Conservation (phyloP, 805 yeast species). For the Starmerella sp. region DNA sequence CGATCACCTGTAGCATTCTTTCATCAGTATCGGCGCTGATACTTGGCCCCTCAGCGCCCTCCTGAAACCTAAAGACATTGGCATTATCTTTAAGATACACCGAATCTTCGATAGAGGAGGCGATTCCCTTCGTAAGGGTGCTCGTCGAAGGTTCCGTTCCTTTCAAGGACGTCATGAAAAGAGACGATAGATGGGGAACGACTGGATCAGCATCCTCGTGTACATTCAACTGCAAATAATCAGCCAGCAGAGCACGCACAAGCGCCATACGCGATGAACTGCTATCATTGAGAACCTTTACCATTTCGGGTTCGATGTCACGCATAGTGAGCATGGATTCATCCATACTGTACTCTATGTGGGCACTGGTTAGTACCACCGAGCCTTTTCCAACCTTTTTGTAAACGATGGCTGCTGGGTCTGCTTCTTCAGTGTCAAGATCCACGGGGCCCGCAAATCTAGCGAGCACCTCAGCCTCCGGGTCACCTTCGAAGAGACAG, state of each 20-base stretch:
- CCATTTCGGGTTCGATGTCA: conserved; percentile 30
- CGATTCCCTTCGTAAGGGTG: conserved; percentile 23
- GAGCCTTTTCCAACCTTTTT: conserved; percentile 62
- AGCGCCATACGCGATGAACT: conserved; percentile 46
- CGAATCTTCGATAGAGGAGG: conserved; percentile 37
- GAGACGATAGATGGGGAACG: conserved; percentile 60
- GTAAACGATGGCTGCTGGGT: conserved; percentile 59
- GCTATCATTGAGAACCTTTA: conserved; percentile 33
- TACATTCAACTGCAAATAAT: conserved; percentile 54
- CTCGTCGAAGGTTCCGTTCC: not conserved
- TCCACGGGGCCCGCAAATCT: conserved; percentile 47
- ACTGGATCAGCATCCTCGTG: conserved; percentile 38
- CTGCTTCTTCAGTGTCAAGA: conserved; percentile 33
- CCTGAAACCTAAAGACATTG: conserved; percentile 25
- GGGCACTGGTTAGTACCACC: conserved; percentile 72
- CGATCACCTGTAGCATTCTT: conserved; percentile 16
- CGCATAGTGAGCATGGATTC: conserved; percentile 33
- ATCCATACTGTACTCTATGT: conserved; percentile 65
- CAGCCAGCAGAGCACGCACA: conserved; percentile 43
- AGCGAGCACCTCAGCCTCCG: conserved; percentile 63
- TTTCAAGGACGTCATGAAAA: conserved; percentile 23
- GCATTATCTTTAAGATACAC: conserved; percentile 40
- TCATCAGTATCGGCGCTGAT: not conserved
- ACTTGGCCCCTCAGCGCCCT: not conserved
- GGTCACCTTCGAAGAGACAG: conserved; percentile 56